Evolutionary conservation across 495 filamentous ascomycete genomes (phyloP).

Genomic region (Cercophora samala): DNA sequence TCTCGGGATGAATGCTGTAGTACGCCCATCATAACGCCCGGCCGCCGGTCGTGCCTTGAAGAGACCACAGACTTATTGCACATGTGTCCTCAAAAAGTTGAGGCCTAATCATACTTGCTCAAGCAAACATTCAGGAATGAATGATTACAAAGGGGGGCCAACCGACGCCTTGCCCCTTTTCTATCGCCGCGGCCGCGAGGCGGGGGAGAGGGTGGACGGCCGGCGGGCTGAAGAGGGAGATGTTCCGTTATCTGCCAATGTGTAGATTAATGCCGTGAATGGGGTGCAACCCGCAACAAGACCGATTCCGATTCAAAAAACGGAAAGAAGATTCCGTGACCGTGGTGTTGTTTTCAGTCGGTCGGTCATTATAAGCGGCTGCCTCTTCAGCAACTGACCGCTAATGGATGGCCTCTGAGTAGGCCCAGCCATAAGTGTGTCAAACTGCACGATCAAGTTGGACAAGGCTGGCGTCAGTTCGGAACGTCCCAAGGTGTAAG

Average conservation of each 20-base stretch:
- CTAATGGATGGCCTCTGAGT: not conserved
- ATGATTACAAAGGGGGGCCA: not conserved
- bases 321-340: not conserved
- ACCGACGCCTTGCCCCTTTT: not conserved
- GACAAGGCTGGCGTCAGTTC: not conserved
- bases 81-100: not conserved
- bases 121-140: not conserved
- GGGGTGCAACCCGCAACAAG: not conserved
- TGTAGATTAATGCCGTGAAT: conserved; percentile 3
- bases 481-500: not conserved
- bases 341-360: not conserved
- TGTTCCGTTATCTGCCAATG: conserved; percentile 11
- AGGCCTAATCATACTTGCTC: not conserved
- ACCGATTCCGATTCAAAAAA: not conserved
- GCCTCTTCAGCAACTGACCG: not conserved
- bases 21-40: not conserved
- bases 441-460: not conserved
- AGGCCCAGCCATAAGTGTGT: not conserved
- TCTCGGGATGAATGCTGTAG: not conserved
- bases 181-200: not conserved
- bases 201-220: not conserved
- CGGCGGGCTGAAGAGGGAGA: conserved; percentile 4
- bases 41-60: no score
- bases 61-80: not conserved
- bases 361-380: not conserved